A percentile compares a stretch with the other conserved stretches of the same genome.
phyloP scores from a whole-genome alignment of 108 stramenopile genomes.

The Cyclotella kingstonii region DNA sequence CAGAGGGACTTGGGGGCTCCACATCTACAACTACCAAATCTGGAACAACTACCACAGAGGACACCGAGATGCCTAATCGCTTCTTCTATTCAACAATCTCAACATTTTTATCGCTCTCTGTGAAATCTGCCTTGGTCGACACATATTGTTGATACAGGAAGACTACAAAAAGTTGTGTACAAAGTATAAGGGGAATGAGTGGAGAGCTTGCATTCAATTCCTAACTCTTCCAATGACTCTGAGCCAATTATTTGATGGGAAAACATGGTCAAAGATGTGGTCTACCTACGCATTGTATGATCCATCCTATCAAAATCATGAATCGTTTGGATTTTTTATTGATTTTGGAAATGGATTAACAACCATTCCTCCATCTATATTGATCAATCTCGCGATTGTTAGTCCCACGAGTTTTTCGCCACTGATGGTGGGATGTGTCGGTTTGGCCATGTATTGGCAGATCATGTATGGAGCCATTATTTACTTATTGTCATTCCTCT shows the following conservation, averaged over 20 bases:
- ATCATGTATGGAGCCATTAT: conserved; percentile 81
- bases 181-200: conserved; percentile 54
- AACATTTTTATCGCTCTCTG: conserved; percentile 79
- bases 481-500: conserved; percentile 68
- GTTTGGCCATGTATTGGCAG: conserved; percentile 74
- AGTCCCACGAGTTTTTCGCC: conserved; percentile 39
- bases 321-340: conserved; percentile 86
- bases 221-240: conserved; percentile 61
- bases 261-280: conserved; percentile 75
- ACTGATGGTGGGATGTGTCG: conserved; percentile 57
- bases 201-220: conserved; percentile 50
- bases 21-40: neutral
- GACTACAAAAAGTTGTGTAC: conserved; percentile 57
- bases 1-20: neutral
- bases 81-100: conserved; percentile 80
- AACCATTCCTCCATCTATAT: conserved; percentile 69
- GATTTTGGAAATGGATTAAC: conserved; percentile 84
- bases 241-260: conserved; percentile 44
- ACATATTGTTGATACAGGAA: conserved; percentile 57
- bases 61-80: conserved; percentile 5
- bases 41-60: neutral
- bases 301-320: conserved; percentile 82
- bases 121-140: conserved; percentile 65
- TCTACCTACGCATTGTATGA: conserved; percentile 79
- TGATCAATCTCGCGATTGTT: conserved; percentile 69